A percentile compares a stretch with the other conserved stretches of the same genome.
Conservation (phyloP, 352 stramenopile genomes). For the Globisporangium mamillatum region DNA sequence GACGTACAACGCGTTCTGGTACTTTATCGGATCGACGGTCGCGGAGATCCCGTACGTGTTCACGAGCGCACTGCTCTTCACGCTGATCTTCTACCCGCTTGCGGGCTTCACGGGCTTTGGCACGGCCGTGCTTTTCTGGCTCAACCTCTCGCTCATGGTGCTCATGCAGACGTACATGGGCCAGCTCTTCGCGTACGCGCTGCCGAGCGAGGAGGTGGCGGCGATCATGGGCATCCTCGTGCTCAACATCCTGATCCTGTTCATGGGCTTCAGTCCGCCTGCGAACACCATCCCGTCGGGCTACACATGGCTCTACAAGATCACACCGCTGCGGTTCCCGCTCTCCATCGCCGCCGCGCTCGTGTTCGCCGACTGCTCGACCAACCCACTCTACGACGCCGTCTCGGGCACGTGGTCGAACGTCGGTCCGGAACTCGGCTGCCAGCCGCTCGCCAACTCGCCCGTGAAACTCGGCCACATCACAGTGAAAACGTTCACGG, state of each 20-base stretch:
- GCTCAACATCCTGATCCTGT: conserved; percentile 40
- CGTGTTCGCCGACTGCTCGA: conserved; percentile 12
- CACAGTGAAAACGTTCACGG: conserved; percentile 23
- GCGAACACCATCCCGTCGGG: conserved; percentile 19
- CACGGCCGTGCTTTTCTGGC: conserved; percentile 52
- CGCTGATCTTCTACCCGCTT: conserved; percentile 66
- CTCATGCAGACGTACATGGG: conserved; percentile 51
- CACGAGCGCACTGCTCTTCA: conserved; percentile 25
- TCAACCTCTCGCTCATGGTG: conserved; percentile 57
- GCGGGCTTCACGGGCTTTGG: conserved; percentile 29
- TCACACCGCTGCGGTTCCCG: background rate
- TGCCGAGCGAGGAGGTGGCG: conserved; percentile 35
- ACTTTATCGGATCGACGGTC: conserved; percentile 67
- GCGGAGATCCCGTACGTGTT: conserved; percentile 62
- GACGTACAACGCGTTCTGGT: conserved; percentile 79
- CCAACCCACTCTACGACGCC: background rate
- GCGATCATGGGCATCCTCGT: conserved; percentile 26
- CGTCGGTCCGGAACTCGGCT: conserved; percentile 8
- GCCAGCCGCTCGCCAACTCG: background rate
- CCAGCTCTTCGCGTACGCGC: conserved; percentile 57
- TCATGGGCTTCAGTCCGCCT: conserved; percentile 40
- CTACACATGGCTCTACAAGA: conserved; percentile 16
- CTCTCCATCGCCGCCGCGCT: background rate
- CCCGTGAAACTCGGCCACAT: background rate
- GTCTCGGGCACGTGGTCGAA: background rate